Conservation (phyloP, 1,139 yeast species). For the Yamadazyma dushanensis region DNA sequence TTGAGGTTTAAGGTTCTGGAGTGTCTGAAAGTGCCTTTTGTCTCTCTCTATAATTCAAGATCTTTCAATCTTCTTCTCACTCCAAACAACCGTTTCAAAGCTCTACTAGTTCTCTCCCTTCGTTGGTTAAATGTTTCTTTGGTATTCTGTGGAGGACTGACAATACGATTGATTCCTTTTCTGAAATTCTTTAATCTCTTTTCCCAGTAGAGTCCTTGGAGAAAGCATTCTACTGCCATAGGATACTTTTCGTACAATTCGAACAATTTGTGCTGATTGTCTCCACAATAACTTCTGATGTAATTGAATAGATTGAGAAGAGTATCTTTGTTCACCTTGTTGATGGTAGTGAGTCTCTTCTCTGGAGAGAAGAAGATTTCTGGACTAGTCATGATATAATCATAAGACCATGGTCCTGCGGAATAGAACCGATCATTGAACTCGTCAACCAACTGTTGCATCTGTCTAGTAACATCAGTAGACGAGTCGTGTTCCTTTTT, state of each 20-base stretch:
- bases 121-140: slow-evolving; percentile 20
- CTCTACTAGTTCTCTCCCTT: slow-evolving; percentile 20
- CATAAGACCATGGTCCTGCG: slow-evolving; percentile 6
- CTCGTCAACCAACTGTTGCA: slow-evolving; percentile 3
- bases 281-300: slow-evolving; percentile 20
- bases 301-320: slow-evolving; percentile 5
- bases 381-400: slow-evolving; percentile 12
- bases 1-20: too few species aligned
- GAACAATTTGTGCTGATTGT: slow-evolving; percentile 20
- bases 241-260: slow-evolving; percentile 35
- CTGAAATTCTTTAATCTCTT: slow-evolving; percentile 24
- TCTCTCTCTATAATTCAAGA: neutral
- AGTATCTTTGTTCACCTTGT: slow-evolving; percentile 8
- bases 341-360: slow-evolving; percentile 1
- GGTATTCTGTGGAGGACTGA: slow-evolving; percentile 20
- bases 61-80: too few species aligned
- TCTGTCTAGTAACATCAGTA: slow-evolving; percentile 1
- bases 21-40: too few species aligned
- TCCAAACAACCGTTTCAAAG: slow-evolving; percentile 10
- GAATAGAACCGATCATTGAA: slow-evolving; percentile 8
- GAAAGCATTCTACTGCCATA: slow-evolving; percentile 30
- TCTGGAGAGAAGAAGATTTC: slow-evolving; percentile 15
- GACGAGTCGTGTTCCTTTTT: slow-evolving; percentile 5
- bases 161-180: slow-evolving; percentile 20
- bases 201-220: slow-evolving; percentile 21